These are phyloP conservation scores for Cyanodermella asteris DNA, from an alignment of 2,329 filamentous ascomycete genomes.

Conservation along the genomic window DNA sequence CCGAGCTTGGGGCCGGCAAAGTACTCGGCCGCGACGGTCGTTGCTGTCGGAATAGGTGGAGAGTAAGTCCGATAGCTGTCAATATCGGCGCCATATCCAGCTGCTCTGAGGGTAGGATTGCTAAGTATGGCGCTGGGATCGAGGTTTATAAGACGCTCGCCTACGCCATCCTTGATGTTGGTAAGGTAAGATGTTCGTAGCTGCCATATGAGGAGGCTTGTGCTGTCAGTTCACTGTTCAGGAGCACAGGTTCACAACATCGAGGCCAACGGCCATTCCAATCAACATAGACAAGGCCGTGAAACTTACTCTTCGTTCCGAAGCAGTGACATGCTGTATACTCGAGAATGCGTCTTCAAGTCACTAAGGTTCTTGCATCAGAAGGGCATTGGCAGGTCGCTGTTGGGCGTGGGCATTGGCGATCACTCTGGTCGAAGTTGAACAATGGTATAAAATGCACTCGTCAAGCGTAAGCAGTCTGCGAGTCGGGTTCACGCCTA, in stretches of 20 bases:
- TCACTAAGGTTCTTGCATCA: no score
- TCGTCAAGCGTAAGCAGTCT: no score
- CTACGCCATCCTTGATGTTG: constrained; percentile 42
- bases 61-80: constrained; percentile 43
- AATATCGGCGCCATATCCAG: constrained; percentile 35
- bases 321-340: constrained; percentile 23
- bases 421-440: no score
- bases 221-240: neutral
- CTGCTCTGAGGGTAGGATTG: constrained; percentile 40
- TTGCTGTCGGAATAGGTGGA: constrained; percentile 41
- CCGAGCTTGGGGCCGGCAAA: constrained; percentile 31
- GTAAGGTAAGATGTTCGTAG: constrained; percentile 42
- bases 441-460: no score
- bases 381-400: no score
- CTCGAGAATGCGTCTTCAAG: no score
- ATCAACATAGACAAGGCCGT: constrained; percentile 2
- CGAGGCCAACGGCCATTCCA: constrained; percentile 1
- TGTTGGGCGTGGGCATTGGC: no score
- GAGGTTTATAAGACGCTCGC: constrained; percentile 42
- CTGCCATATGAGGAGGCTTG: constrained; percentile 43
- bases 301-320: constrained; percentile 28
- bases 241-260: neutral
- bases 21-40: constrained; percentile 38
- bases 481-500: no score
- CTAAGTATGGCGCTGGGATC: constrained; percentile 41